These are phyloP conservation scores for Apiotrichum sp. DNA, from an alignment of 1,284 basidiomycete species.

Conservation along the genomic window DNA sequence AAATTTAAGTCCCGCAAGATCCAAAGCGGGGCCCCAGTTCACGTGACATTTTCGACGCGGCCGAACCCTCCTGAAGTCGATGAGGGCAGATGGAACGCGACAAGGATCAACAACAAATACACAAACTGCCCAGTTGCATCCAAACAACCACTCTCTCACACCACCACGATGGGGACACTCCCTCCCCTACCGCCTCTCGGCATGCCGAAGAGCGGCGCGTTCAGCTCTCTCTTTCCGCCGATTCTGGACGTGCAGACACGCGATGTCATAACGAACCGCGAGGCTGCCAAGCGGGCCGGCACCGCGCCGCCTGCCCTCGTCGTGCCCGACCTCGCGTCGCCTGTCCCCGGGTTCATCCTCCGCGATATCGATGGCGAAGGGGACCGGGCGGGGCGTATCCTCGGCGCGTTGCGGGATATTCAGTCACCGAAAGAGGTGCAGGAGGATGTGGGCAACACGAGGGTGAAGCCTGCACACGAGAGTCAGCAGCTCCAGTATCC, in stretches of 20 bases:
- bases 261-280: not conserved
- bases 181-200: slow-evolving; percentile 1
- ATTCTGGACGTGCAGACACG: not conserved
- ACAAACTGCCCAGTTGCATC: not conserved
- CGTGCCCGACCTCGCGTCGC: not conserved
- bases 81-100: not conserved
- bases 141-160: not conserved
- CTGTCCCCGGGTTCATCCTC: not conserved
- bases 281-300: not conserved
- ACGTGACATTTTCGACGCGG: not conserved
- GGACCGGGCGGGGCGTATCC: not conserved
- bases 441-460: not conserved
- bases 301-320: not conserved
- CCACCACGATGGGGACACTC: not conserved
- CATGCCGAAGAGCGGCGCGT: not conserved
- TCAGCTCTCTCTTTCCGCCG: not conserved
- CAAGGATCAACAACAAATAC: not conserved
- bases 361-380: not conserved
- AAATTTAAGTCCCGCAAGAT: slow-evolving; percentile 1
- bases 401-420: not conserved
- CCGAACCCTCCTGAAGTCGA: not conserved
- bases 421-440: too few species aligned
- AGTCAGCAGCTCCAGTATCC: too few species aligned
- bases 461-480: not conserved
- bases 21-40: not conserved